A percentile compares a stretch with the other conserved stretches of the same genome.
These are phyloP conservation scores for Xerocomus minutiporus DNA, from an alignment of 1,284 basidiomycete genomes.

Conservation along the genomic window DNA sequence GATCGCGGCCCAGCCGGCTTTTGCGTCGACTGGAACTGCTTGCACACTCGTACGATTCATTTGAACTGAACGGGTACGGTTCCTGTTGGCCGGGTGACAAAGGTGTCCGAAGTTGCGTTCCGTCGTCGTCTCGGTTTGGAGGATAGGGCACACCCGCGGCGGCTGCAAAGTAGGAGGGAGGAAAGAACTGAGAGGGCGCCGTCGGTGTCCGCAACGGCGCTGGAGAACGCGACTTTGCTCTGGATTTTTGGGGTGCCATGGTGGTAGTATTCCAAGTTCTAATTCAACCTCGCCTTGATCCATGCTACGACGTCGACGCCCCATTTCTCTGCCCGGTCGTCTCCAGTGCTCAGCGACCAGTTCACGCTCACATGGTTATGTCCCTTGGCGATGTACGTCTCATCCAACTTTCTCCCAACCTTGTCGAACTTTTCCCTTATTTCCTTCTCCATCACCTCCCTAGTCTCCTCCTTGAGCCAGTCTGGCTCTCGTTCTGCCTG, in stretches of 20 bases:
- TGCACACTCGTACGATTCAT: conserved; percentile 18
- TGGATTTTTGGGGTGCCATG: conserved; percentile 18
- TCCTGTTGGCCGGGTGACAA: conserved; percentile 2
- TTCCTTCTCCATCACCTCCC: conserved; percentile 39
- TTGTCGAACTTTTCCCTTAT: conserved; percentile 32
- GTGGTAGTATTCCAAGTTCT: conserved; percentile 17
- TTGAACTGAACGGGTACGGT: conserved; percentile 14
- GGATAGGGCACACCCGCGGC: conserved; percentile 45
- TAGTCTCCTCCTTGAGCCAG: conserved; percentile 35
- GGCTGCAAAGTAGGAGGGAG: conserved; percentile 63
- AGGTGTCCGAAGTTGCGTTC: conserved; percentile 6
- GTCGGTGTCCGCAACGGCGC: conserved; percentile 25
- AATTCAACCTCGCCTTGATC: conserved; percentile 32
- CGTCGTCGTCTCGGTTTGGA: conserved; percentile 11
- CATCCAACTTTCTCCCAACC: conserved; percentile 26
- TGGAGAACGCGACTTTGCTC: conserved; percentile 31
- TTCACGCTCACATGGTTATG: conserved; percentile 63
- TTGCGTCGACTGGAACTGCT: conserved; percentile 32
- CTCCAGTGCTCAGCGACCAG: conserved; percentile 42
- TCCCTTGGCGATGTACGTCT: conserved; percentile 40
- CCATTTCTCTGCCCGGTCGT: conserved; percentile 60
- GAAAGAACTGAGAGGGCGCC: conserved; percentile 41
- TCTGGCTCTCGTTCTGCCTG: conserved; percentile 50
- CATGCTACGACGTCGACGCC: conserved; percentile 47
- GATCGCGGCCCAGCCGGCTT: conserved; percentile 42